A percentile compares a stretch with the other conserved stretches of the same genome.
These are phyloP conservation scores for Pseudogymnoascus sp. DNA, from an alignment of 2,329 filamentous ascomycete species.

Conservation along the genomic window DNA sequence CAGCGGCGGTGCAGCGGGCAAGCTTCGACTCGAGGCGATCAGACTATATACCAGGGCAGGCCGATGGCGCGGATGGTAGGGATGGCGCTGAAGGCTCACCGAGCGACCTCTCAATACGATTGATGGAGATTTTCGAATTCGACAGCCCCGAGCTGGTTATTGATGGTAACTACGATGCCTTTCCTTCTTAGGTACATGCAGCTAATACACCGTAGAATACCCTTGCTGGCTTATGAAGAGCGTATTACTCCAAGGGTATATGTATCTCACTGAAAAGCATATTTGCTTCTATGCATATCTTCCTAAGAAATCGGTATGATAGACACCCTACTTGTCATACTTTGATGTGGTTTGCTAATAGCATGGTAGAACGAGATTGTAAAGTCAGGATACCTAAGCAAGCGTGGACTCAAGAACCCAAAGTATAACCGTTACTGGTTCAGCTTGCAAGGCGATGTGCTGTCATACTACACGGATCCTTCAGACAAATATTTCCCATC, in stretches of 20 bases:
- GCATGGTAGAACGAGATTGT: slow-evolving; percentile 54
- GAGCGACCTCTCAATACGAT: slow-evolving; percentile 55
- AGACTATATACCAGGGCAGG: slow-evolving; percentile 18
- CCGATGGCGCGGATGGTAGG: slow-evolving; percentile 23
- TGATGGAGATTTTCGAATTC: slow-evolving; percentile 83
- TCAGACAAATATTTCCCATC: slow-evolving; percentile 85
- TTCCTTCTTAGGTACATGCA: background rate
- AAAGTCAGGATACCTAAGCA: slow-evolving; percentile 82
- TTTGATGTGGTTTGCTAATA: slow-evolving; percentile 20
- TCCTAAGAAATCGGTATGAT: slow-evolving; percentile 75
- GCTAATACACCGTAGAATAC: slow-evolving; percentile 53
- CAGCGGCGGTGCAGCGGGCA: slow-evolving; percentile 50
- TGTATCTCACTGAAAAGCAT: slow-evolving; percentile 89
- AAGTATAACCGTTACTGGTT: slow-evolving; percentile 92
- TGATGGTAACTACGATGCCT: slow-evolving; percentile 45
- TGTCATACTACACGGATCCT: slow-evolving; percentile 80
- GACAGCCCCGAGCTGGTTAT: slow-evolving; percentile 75
- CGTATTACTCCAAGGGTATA: slow-evolving; percentile 83
- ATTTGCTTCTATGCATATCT: slow-evolving; percentile 97
- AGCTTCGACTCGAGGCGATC: slow-evolving; percentile 40
- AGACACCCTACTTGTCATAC: background rate
- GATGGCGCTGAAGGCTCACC: slow-evolving; percentile 18
- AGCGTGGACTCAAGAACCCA: slow-evolving; percentile 80
- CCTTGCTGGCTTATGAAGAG: slow-evolving; percentile 90
- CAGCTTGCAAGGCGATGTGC: slow-evolving; percentile 77